Conservation (phyloP, 1,284 basidiomycete genomes). For the Schizophyllum amplum region DNA sequence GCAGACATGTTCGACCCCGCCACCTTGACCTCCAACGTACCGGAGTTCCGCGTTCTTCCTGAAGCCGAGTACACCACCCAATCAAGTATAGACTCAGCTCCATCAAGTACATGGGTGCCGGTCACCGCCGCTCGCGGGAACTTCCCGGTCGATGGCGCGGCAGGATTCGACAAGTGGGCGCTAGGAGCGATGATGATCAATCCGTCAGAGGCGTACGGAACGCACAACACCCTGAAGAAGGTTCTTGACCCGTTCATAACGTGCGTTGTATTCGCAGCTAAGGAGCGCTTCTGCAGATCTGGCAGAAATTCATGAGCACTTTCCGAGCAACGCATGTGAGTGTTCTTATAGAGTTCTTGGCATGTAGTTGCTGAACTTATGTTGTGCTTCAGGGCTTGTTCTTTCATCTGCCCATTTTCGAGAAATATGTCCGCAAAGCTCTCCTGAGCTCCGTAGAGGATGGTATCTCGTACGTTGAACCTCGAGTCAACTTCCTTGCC, state of each 20-base stretch:
- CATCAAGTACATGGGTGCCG: conserved; percentile 41
- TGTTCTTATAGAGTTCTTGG: conserved; percentile 1
- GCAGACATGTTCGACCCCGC: conserved; percentile 26
- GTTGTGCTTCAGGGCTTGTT: conserved; percentile 36
- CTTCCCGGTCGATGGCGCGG: conserved; percentile 51
- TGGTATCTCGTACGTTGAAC: conserved; percentile 68
- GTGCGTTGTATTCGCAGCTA: too few relatives aligned
- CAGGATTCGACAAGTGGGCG: conserved; percentile 63
- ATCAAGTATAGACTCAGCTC: conserved; percentile 35
- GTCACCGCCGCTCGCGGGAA: conserved; percentile 42
- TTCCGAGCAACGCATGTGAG: conserved; percentile 41
- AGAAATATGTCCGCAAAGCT: conserved; percentile 54
- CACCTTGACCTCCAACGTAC: conserved; percentile 34
- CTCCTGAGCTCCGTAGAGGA: conserved; percentile 58
- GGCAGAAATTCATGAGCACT: conserved; percentile 56
- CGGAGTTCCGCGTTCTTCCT: conserved; percentile 42
- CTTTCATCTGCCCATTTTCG: conserved; percentile 46
- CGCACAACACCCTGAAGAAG: conserved; percentile 60
- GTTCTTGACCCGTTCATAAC: conserved; percentile 23
- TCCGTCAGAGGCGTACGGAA: conserved; percentile 59
- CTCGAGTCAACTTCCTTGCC: conserved; percentile 57
- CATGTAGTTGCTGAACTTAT: neutral
- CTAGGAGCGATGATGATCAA: conserved; percentile 52
- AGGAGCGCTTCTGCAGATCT: conserved; percentile 56
- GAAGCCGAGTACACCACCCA: conserved; percentile 25